A percentile compares a stretch with the other conserved stretches of the same genome.
phyloP scores from a whole-genome alignment of 768 basidiomycete species.

The Paxillus ammoniavirescens region DNA sequence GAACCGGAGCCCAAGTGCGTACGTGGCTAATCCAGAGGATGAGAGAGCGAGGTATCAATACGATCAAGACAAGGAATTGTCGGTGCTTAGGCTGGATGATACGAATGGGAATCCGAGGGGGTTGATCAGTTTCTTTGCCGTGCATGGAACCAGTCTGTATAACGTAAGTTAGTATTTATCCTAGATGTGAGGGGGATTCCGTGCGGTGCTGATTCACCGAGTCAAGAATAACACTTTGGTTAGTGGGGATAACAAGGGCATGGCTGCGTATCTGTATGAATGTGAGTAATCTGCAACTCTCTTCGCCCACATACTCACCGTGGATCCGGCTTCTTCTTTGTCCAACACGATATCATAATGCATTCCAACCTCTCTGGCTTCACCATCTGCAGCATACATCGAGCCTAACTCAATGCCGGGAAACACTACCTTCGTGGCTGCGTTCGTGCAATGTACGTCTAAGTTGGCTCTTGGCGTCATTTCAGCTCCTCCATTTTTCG shows the following conservation, averaged over 20 bases:
- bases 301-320: too few species aligned
- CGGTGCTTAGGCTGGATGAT: slow-evolving; percentile 66
- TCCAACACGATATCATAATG: too few species aligned
- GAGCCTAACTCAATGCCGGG: slow-evolving; percentile 70
- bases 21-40: slow-evolving; percentile 68
- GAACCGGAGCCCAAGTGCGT: slow-evolving; percentile 76
- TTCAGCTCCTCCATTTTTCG: too few species aligned
- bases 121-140: slow-evolving; percentile 72
- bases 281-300: slow-evolving; percentile 35
- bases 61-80: slow-evolving; percentile 76
- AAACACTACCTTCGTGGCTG: slow-evolving; percentile 68
- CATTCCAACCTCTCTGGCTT: background rate
- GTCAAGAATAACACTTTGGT: slow-evolving; percentile 77
- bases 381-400: slow-evolving; percentile 43
- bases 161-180: slow-evolving; percentile 39
- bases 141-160: slow-evolving; percentile 81
- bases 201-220: background rate
- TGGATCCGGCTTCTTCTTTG: background rate
- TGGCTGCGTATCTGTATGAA: slow-evolving; percentile 81
- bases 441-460: slow-evolving; percentile 66
- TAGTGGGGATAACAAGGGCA: slow-evolving; percentile 81
- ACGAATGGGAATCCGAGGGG: slow-evolving; percentile 55
- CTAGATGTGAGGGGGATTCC: background rate
- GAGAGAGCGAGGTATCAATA: slow-evolving; percentile 66
- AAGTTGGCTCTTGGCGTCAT: background rate